Percentiles rank a stretch among this genome's conserved stretches.
phyloP scores from a whole-genome alignment of 139 green algal species.

The Limnomonas spitsbergensis region DNA sequence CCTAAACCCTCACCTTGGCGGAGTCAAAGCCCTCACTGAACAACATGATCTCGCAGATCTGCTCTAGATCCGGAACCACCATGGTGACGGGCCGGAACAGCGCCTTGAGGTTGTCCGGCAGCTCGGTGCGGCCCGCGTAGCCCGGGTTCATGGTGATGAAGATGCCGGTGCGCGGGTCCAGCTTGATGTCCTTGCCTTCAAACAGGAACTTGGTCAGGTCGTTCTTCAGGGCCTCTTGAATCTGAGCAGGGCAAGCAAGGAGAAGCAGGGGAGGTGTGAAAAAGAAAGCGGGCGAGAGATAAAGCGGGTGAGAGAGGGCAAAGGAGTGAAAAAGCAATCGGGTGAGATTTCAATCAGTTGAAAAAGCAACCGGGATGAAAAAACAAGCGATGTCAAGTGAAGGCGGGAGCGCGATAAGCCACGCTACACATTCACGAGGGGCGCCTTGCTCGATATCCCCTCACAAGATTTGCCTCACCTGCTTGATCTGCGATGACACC shows the following conservation, averaged over 20 bases:
- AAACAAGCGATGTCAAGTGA: no score
- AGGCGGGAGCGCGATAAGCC: no score
- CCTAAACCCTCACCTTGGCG: constrained; percentile 68
- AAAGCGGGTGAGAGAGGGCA: no score
- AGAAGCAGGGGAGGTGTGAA: no score
- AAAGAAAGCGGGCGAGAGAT: no score
- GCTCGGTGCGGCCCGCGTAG: constrained; percentile 77
- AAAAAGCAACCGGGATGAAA: no score
- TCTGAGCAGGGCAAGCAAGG: no score
- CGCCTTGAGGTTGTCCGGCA: constrained; percentile 65
- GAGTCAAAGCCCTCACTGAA: constrained; percentile 81
- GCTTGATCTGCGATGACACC: constrained; percentile 50
- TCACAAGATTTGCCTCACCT: no score
- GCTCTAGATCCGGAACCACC: constrained; percentile 73
- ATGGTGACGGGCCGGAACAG: constrained; percentile 81
- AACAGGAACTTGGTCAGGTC: constrained; percentile 79
- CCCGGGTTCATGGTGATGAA: constrained; percentile 91
- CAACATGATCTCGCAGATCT: constrained; percentile 78
- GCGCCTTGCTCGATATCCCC: no score
- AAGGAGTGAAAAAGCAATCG: no score
- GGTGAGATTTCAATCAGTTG: no score
- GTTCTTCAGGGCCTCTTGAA: constrained; percentile 85
- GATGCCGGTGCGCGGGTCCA: constrained; percentile 68
- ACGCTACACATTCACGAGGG: no score
- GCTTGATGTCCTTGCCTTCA: constrained; percentile 77